Conservation (phyloP, 2,329 filamentous ascomycete species). For the Calonectria honghensis region DNA sequence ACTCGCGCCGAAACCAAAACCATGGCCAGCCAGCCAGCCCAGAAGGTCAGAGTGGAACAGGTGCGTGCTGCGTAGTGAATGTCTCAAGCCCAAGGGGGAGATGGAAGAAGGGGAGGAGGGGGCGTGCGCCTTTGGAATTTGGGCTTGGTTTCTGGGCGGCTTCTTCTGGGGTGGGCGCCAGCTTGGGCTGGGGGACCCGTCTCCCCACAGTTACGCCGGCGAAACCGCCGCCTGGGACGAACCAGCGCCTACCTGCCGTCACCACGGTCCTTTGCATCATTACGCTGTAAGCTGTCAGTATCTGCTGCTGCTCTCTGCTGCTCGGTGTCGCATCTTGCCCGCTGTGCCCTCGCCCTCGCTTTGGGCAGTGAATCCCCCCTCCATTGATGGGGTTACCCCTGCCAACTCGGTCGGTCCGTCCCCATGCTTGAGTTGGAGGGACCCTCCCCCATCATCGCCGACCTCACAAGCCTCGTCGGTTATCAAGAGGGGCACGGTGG, state of each 20-base stretch:
- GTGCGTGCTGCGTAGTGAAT: slow-evolving; percentile 11
- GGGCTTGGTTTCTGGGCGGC: slow-evolving; percentile 29
- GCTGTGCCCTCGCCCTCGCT: not conserved
- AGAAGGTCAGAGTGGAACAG: slow-evolving; percentile 18
- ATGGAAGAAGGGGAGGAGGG: slow-evolving; percentile 13
- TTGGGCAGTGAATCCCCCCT: not conserved
- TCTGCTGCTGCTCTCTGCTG: slow-evolving; percentile 43
- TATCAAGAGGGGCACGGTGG: slow-evolving; percentile 33
- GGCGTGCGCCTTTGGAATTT: slow-evolving; percentile 26
- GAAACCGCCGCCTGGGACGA: slow-evolving; percentile 71
- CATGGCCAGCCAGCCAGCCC: slow-evolving; percentile 4
- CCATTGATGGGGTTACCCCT: slow-evolving; percentile 18
- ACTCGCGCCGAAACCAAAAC: slow-evolving; percentile 19
- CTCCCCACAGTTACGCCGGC: slow-evolving; percentile 76
- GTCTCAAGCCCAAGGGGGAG: slow-evolving; percentile 26
- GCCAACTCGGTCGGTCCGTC: slow-evolving; percentile 36
- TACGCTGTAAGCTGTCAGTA: slow-evolving; percentile 31
- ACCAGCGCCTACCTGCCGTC: slow-evolving; percentile 56
- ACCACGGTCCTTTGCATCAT: slow-evolving; percentile 40
- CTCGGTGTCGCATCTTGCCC: slow-evolving; percentile 23
- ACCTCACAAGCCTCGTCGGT: slow-evolving; percentile 25
- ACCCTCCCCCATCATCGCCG: slow-evolving; percentile 34
- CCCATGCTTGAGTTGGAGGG: slow-evolving; percentile 29
- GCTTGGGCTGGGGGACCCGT: slow-evolving; percentile 36
- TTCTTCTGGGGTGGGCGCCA: slow-evolving; percentile 37